These are phyloP conservation scores for Thalassiosira livingstoniorum DNA, from an alignment of 352 stramenopile genomes.

Conservation along the genomic window DNA sequence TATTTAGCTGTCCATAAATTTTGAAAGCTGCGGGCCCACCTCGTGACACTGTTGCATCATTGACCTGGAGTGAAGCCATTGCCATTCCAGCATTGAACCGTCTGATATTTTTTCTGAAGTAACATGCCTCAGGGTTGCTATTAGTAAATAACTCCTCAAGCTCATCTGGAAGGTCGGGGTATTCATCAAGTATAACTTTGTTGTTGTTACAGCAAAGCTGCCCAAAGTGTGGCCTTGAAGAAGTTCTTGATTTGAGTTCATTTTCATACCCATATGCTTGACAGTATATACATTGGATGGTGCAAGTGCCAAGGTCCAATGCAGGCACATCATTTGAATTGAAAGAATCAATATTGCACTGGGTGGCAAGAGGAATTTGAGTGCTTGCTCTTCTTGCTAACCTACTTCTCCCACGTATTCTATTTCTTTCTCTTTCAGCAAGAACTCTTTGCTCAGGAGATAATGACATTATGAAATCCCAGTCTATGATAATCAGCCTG, in stretches of 20 bases:
- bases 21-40: not conserved
- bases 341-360: not conserved
- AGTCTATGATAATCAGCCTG: no score
- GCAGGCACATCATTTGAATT: not conserved
- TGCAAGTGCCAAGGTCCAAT: not conserved
- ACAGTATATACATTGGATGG: not conserved
- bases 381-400: no score
- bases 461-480: no score
- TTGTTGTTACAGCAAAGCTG: not conserved
- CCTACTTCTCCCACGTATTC: no score
- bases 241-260: not conserved
- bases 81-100: slow-evolving; percentile 22
- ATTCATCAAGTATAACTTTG: not conserved
- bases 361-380: not conserved
- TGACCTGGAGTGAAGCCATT: slow-evolving; percentile 18
- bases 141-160: not conserved
- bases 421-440: no score
- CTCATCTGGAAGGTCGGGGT: not conserved
- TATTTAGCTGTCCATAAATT: slow-evolving; percentile 6
- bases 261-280: not conserved
- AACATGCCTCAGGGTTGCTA: not conserved
- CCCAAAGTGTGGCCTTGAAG: not conserved
- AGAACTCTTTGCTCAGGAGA: no score
- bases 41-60: not conserved
- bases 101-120: slow-evolving; percentile 12